phyloP scores from a whole-genome alignment of 1,284 basidiomycete species.

The Paramarasmius palmivorus region DNA sequence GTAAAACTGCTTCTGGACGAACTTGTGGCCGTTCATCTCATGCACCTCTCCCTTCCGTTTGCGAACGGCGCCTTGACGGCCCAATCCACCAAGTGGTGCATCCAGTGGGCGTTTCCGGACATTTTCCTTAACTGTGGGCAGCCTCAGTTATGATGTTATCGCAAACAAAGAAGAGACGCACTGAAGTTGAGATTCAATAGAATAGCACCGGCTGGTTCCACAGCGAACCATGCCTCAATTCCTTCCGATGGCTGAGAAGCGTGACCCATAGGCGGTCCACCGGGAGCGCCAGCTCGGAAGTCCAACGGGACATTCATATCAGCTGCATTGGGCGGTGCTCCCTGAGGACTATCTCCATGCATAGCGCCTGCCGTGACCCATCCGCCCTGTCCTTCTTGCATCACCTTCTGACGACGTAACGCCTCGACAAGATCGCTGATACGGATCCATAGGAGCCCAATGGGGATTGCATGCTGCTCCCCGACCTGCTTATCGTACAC shows the following conservation, averaged over 20 bases:
- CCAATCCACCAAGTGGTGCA: constrained; percentile 80
- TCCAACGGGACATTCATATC: constrained; percentile 63
- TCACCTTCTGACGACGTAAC: constrained; percentile 89
- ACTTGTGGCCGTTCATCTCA: constrained; percentile 99
- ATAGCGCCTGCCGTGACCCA: constrained; percentile 94
- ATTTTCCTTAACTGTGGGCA: constrained; percentile 85
- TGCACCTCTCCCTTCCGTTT: constrained; percentile 98
- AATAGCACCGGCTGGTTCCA: constrained; percentile 97
- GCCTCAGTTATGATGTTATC: no score
- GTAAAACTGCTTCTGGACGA: constrained; percentile 97
- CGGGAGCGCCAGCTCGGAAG: constrained; percentile 38
- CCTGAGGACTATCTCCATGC: constrained; percentile 53
- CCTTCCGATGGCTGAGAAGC: constrained; percentile 59
- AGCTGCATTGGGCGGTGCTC: constrained; percentile 39
- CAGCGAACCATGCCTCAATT: constrained; percentile 96
- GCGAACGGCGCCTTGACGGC: constrained; percentile 96
- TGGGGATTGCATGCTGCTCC: constrained; percentile 81
- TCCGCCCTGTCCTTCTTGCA: constrained; percentile 82
- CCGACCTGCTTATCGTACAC: constrained; percentile 91
- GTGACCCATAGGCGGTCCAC: constrained; percentile 29
- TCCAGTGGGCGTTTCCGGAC: constrained; percentile 94
- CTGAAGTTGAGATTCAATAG: constrained; percentile 87
- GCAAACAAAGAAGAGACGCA: constrained; percentile 40
- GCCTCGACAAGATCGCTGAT: constrained; percentile 96
- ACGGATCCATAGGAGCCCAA: constrained; percentile 95